phyloP scores from a whole-genome alignment of 1,284 basidiomycete species.

The Papiliotrema flavescens region DNA sequence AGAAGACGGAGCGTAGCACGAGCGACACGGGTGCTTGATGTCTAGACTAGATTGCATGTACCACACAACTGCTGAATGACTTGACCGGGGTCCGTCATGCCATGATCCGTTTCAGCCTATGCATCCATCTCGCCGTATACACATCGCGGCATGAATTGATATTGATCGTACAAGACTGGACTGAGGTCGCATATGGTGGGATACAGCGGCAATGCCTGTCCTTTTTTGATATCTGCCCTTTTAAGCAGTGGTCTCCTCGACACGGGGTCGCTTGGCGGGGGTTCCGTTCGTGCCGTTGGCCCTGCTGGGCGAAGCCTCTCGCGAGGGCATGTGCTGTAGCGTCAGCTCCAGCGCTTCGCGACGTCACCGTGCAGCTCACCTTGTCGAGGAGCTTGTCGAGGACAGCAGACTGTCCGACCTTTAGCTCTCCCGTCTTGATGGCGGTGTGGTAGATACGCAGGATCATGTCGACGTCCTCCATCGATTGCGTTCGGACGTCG shows the following conservation, averaged over 20 bases:
- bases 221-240: background rate
- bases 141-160: background rate
- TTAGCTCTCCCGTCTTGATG: constrained; percentile 79
- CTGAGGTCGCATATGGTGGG: background rate
- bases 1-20: too few relatives aligned
- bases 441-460: constrained; percentile 91
- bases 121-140: background rate
- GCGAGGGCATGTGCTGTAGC: constrained; percentile 37
- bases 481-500: constrained; percentile 94
- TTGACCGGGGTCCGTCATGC: too few relatives aligned
- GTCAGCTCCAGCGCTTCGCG: background rate
- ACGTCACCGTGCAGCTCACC: constrained; percentile 15
- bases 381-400: constrained; percentile 71
- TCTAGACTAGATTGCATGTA: too few relatives aligned
- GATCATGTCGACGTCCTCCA: constrained; percentile 98
- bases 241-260: constrained; percentile 19
- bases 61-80: too few relatives aligned
- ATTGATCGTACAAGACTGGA: background rate
- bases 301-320: constrained; percentile 29
- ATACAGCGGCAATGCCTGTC: too few relatives aligned
- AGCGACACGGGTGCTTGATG: too few relatives aligned
- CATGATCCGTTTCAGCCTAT: background rate
- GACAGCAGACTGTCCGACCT: constrained; percentile 80
- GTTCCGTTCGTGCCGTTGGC: constrained; percentile 18
- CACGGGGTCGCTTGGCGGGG: constrained; percentile 23